Conservation (phyloP, 345 rosid genomes). For the Eucalyptus guilfoylei region DNA sequence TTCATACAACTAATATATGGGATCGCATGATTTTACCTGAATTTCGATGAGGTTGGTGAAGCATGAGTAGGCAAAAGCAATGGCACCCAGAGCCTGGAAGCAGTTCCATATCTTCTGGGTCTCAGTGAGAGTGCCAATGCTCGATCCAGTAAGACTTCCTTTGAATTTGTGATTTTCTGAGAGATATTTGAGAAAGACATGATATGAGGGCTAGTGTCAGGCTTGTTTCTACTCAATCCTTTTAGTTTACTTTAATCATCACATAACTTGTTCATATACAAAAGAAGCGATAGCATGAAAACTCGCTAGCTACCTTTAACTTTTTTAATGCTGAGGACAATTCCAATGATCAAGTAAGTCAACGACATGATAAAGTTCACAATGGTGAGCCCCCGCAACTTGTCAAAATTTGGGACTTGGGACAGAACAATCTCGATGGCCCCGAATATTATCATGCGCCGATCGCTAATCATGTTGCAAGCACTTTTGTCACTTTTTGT, state of each 20-base stretch:
- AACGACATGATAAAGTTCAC: constrained; percentile 86
- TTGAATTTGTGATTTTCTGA: constrained; percentile 21
- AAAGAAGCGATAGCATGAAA: neutral
- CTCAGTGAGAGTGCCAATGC: constrained; percentile 28
- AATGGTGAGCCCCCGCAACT: constrained; percentile 77
- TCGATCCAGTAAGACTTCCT: constrained; percentile 70
- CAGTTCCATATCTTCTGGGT: constrained; percentile 69
- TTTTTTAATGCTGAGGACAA: constrained; percentile 63
- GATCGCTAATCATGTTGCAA: constrained; percentile 40
- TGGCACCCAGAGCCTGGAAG: constrained; percentile 79
- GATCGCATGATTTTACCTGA: constrained; percentile 22
- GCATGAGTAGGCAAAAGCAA: constrained; percentile 85
- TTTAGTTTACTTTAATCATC: neutral
- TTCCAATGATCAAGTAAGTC: constrained; percentile 76
- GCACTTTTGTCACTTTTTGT: constrained; percentile 15
- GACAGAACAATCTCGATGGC: constrained; percentile 37
- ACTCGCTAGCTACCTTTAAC: constrained; percentile 17
- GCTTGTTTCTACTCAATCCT: neutral
- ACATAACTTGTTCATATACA: neutral
- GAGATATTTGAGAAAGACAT: neutral
- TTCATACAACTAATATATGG: neutral
- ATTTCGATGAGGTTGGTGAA: constrained; percentile 76
- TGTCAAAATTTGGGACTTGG: constrained; percentile 74
- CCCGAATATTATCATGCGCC: constrained; percentile 57
- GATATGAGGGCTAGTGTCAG: neutral